Evolutionary conservation across 345 rosid species (phyloP).

Genomic region (Camelina hispida): DNA sequence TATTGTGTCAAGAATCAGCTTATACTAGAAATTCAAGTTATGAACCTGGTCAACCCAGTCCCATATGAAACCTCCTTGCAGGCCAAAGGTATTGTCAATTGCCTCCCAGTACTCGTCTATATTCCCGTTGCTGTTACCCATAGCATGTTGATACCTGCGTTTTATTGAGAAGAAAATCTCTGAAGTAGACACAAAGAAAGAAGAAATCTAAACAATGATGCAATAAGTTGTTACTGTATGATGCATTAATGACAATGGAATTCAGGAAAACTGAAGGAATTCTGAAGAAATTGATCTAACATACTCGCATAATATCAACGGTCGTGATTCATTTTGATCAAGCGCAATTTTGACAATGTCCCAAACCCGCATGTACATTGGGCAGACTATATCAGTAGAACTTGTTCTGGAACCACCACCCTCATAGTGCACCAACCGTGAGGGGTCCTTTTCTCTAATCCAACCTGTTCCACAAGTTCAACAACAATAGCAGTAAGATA

Average conservation of each 20-base stretch:
- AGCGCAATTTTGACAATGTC: conserved; percentile 92
- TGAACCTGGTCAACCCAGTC: conserved; percentile 98
- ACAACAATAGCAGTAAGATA: conserved; percentile 32
- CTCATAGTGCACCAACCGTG: conserved; percentile 88
- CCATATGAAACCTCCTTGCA: conserved; percentile 99
- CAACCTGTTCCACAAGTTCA: conserved; percentile 63
- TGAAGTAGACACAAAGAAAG: conserved; percentile 28
- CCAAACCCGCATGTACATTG: conserved; percentile 99
- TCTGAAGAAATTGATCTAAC: conserved; percentile 42
- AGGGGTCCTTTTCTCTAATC: conserved; percentile 83
- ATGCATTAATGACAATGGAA: conserved; percentile 1
- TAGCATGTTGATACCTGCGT: conserved; percentile 94
- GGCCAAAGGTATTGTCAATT: conserved; percentile 89
- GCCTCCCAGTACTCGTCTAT: conserved; percentile 93
- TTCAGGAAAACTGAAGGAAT: conserved; percentile 29
- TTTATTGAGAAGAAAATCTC: conserved; percentile 22
- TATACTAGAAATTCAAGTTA: conserved; percentile 20
- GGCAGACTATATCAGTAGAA: conserved; percentile 94
- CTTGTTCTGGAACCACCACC: conserved; percentile 95
- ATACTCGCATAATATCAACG: conserved; percentile 99
- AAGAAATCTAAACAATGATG: conserved; percentile 19
- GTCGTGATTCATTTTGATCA: conserved; percentile 85
- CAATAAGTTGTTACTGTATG: conserved; percentile 25
- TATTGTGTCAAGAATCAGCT: neutral
- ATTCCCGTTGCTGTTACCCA: conserved; percentile 98